Evolutionary conservation across 768 basidiomycete species (phyloP), one percentile per base, ranked within the genome.

Genomic region (Russula brevipes): DNA sequence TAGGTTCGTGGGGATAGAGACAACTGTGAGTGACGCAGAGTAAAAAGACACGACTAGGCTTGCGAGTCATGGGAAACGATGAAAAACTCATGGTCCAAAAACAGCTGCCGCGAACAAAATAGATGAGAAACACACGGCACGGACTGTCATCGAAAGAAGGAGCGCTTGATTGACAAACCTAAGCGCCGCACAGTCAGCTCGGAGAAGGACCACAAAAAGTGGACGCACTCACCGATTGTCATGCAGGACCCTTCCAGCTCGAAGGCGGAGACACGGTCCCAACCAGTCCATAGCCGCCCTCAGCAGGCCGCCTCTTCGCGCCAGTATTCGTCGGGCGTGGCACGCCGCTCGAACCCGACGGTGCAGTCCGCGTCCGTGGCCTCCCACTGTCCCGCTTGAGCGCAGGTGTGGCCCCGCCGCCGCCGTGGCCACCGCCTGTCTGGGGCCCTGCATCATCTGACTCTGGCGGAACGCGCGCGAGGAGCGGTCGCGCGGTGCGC

Each of bases 321-420:
- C 36, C 53, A 16, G 55, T 16, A 1, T 5, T 49, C 3, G 33
- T 39, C 4, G 63, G 57, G 39, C 67, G 60, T 24, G 35, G 54
- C 17, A 39, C 60, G 6, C 35, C 35, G 9, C 11, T 53, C n/a
- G 12, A 54, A 4, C 61, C 60, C 41, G 74, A 72, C 36, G 74
- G 74, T 44, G 66, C 71, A 33, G 75, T 74, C 69, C 65, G 70
- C 63, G 72, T 74, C 60, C 75, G 64, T 35, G 70, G 68, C 35
- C 74, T 54, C 30, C 64, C 63, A 42, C 65, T 57, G 51, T 66
- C 45, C 60, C 67, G 50, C 60, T 41, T 56, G 45, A 57, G 1
- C 60, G 58, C 46, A 44, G 49, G 55, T 59, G 67, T 31, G 55
- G 70, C 6, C 67, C 66, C 33, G n/a, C 14, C 39, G 45, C 31